Percentiles rank a stretch among this genome's conserved stretches.
phyloP scores from a whole-genome alignment of 2,329 filamentous ascomycete genomes.

The Talaromyces sp. region DNA sequence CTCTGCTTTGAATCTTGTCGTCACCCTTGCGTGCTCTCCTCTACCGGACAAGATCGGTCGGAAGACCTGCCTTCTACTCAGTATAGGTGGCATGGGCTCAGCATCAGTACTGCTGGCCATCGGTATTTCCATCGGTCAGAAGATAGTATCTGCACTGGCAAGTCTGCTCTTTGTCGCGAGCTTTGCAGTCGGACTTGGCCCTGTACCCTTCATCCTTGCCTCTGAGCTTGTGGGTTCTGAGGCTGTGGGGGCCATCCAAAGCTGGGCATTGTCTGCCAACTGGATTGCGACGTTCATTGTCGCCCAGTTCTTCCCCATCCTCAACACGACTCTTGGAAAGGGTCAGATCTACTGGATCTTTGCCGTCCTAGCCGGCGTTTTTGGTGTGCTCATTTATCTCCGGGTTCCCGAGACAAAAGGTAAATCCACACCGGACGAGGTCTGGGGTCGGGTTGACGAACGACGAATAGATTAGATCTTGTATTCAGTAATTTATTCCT shows the following conservation, averaged over 20 bases:
- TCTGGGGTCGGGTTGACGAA: slow-evolving; percentile 67
- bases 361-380: slow-evolving; percentile 65
- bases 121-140: slow-evolving; percentile 70
- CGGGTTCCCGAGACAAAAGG: slow-evolving; percentile 85
- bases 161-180: slow-evolving; percentile 83
- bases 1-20: slow-evolving; percentile 79
- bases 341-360: slow-evolving; percentile 95
- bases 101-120: slow-evolving; percentile 75
- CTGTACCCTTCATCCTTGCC: slow-evolving; percentile 90
- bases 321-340: slow-evolving; percentile 72
- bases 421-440: slow-evolving; percentile 78
- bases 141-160: slow-evolving; percentile 73
- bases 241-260: slow-evolving; percentile 87
- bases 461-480: slow-evolving; percentile 23
- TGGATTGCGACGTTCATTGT: slow-evolving; percentile 90
- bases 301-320: slow-evolving; percentile 88
- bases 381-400: slow-evolving; percentile 67
- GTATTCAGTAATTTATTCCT: background rate
- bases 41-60: slow-evolving; percentile 84
- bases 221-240: slow-evolving; percentile 87
- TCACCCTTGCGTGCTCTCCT: slow-evolving; percentile 76
- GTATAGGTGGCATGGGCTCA: slow-evolving; percentile 77
- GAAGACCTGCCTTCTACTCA: slow-evolving; percentile 78
- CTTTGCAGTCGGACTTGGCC: slow-evolving; percentile 87
- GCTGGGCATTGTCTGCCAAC: slow-evolving; percentile 80